Evolutionary conservation across 1,284 basidiomycete genomes (phyloP), one percentile per base, ranked within the genome.

Genomic region (Rhodotorula glutinis): DNA sequence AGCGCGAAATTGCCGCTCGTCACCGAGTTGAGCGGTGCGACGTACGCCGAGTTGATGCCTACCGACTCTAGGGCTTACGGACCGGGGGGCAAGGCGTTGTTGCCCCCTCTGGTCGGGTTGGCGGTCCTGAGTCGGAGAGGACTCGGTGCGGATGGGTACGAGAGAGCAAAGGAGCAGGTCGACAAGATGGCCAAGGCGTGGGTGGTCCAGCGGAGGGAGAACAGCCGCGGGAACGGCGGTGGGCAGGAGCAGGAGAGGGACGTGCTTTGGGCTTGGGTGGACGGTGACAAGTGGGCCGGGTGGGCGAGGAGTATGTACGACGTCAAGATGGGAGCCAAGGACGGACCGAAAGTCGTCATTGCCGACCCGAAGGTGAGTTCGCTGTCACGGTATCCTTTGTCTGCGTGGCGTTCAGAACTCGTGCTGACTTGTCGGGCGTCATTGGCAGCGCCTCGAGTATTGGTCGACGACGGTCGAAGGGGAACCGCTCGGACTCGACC

Each of bases 221-320:
- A 29, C 8, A 40, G 25, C 8, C 17, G 43, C 43, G 9, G 41
- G 41, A 44, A 16, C 43, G 43, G 51, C 23, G 49, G 11, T 25
- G 49, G n/a, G 27, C 25, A 7, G 27, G 40, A 63, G 40, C 77
- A 77, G 53, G 80, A 78, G 14, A 81, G 85, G 56, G 85, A 87
- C 21, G 87, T 94, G 0, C 84, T 92, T 60, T 95, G 93, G 79
- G 84, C 87, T 13, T 90, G 87, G 86, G 92, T 94, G 84, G 89
- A 95, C 75, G 84, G 81, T 0, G 85, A 85, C 30, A 84, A 83
- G 76, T 94, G 92, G 91, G 82, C 79, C 25, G 86, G 84, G 62
- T 95, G 91, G 91, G 80, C 94, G 79, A 91, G 89, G 82, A 87
- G 86, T 72, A 91, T 91, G 85, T 95, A 94, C 78, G 87, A 87